Percentiles rank a stretch among this genome's conserved stretches.
phyloP scores from a whole-genome alignment of 1,284 basidiomycete species.

The Vanrija pseudolonga region DNA sequence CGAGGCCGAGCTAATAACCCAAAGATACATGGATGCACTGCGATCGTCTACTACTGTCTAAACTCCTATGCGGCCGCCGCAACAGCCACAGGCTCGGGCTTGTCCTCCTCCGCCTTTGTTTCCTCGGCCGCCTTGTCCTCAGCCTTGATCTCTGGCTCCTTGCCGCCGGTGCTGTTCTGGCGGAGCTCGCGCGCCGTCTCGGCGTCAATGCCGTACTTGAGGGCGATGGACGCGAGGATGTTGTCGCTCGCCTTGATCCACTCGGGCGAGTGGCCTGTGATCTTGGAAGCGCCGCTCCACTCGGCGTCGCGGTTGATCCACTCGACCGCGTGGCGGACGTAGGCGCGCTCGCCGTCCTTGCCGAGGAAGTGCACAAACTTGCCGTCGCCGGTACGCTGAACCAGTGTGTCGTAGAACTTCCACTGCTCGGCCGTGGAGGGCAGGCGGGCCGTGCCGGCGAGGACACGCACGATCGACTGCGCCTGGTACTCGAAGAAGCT shows the following conservation, averaged over 20 bases:
- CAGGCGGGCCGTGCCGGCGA: slow-evolving; percentile 23
- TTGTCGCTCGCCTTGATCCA: slow-evolving; percentile 25
- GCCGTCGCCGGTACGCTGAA: slow-evolving; percentile 20
- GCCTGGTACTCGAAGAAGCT: slow-evolving; percentile 39
- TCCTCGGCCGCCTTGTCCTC: not conserved
- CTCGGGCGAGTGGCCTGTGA: slow-evolving; percentile 27
- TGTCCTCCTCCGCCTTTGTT: not conserved
- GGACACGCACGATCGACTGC: slow-evolving; percentile 29
- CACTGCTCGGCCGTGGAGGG: slow-evolving; percentile 14
- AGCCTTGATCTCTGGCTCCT: not conserved
- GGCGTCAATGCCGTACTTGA: slow-evolving; percentile 17
- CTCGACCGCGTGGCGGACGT: slow-evolving; percentile 30
- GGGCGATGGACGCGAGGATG: slow-evolving; percentile 10
- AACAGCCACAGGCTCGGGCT: not conserved
- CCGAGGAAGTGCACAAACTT: slow-evolving; percentile 32
- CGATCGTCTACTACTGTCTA: no score
- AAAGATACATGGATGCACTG: no score
- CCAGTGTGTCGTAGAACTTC: slow-evolving; percentile 13
- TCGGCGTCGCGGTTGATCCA: slow-evolving; percentile 35
- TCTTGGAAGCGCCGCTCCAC: slow-evolving; percentile 14
- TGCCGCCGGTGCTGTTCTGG: not conserved
- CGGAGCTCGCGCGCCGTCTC: not conserved
- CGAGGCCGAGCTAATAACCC: no score
- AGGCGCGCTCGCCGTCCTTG: slow-evolving; percentile 25
- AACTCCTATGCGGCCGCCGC: no score